Percentiles rank a stretch among this genome's conserved stretches.
Conservation (phyloP, 202 grass and related monocot species). For the Panicum virgatum region DNA sequence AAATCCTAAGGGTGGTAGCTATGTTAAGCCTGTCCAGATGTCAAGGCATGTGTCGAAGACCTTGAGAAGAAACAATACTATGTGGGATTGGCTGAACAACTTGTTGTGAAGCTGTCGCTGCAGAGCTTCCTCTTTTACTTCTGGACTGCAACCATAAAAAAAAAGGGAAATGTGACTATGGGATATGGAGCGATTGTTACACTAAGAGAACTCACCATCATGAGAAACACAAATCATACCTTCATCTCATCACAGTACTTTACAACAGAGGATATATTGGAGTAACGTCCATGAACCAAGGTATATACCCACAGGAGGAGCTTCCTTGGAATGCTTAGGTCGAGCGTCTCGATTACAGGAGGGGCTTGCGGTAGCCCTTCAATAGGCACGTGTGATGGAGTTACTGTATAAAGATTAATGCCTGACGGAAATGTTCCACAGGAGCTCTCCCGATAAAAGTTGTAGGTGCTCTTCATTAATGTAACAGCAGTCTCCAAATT, state of each 20-base stretch:
- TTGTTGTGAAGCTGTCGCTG: slow-evolving; percentile 36
- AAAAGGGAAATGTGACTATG: not conserved
- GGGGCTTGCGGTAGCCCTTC: slow-evolving; percentile 51
- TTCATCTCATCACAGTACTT: slow-evolving; percentile 94
- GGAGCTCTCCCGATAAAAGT: slow-evolving; percentile 89
- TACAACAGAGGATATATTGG: slow-evolving; percentile 79
- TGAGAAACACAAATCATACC: slow-evolving; percentile 39
- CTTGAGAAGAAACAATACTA: slow-evolving; percentile 34
- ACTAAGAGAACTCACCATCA: not conserved
- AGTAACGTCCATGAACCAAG: slow-evolving; percentile 78
- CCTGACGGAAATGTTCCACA: slow-evolving; percentile 78
- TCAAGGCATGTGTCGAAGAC: not conserved
- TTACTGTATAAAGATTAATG: slow-evolving; percentile 75
- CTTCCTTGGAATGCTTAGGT: slow-evolving; percentile 91
- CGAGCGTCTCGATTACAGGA: slow-evolving; percentile 57
- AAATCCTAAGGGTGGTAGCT: not conserved
- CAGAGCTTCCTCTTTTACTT: slow-evolving; percentile 58
- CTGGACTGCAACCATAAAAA: slow-evolving; percentile 49
- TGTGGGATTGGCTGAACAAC: slow-evolving; percentile 29
- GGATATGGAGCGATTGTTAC: not conserved
- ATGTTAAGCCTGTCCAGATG: not conserved
- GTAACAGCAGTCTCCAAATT: slow-evolving; percentile 89
- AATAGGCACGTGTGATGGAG: slow-evolving; percentile 39
- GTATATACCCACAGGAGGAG: slow-evolving; percentile 93
- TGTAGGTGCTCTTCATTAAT: slow-evolving; percentile 84